Base-by-base conservation (phyloP, 257 asterid genomes). In the Paulownia fortunei region DNA sequence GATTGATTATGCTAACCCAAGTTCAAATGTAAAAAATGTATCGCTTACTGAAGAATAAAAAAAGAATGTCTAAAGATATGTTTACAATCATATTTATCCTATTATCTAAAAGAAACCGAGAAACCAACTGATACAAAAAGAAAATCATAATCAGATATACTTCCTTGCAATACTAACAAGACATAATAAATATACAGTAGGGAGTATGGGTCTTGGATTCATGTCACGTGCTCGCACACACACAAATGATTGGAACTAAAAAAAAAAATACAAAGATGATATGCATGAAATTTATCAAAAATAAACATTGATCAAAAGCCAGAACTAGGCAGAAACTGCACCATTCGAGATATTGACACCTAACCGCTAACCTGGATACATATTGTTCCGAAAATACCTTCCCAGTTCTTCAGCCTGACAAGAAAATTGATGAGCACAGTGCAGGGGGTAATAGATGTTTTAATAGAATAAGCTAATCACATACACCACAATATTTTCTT, bases 321-420 rank as follows among this genome's bases (percentile, higher is more conserved):
- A 55, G 32, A 65, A 37, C 62, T 15, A 19, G 21, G 34, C n/a
- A 65, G 37, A 4, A 59, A 46, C 18, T 3, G 71, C 10, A 41
- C 13, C 12, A 39, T 41, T 55, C 21, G 47, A 73, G 59, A 69
- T 8, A 59, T 9, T 7, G 62, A 58, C 46, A 15, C 70, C 18
- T 8, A 63, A 79, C 16, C 8, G 63, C 83, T 71, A 82, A 93
- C 99, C 98, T 90, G 98, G 99, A 90, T 96, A 96, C 90, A 93
- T 87, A 77, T 96, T 90, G 85, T 96, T 90, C 82, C 98, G 91
- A 21, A 93, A 96, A 85, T 93, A 93, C 82, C 98, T 87, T 52
- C 98, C 98, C 51, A 96, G 88, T 77, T 96, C 99, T 89, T 96
- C 99, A 84, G 98, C 99, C 97, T 96, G 90, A 83, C 81, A 85